Evolutionary conservation across 208 protist genomes (phyloP).

Genomic region (Crithidia thermophila): DNA sequence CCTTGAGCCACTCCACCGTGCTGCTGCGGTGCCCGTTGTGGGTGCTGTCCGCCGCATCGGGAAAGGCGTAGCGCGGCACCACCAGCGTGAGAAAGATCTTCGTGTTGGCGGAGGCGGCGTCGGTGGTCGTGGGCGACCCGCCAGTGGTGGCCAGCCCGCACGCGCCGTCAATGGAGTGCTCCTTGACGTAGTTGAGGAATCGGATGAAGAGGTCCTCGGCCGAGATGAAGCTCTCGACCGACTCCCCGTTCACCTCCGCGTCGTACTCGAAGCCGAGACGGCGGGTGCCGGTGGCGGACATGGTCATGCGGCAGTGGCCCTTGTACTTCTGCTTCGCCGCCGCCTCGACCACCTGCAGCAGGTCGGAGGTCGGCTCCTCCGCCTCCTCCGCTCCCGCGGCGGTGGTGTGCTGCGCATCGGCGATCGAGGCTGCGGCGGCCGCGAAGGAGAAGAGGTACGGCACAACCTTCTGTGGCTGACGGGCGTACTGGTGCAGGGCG

Average conservation of each 20-base stretch:
- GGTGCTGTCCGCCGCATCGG: constrained; percentile 17
- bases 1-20: constrained; percentile 61
- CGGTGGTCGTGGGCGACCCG: constrained; percentile 2
- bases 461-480: constrained; percentile 75
- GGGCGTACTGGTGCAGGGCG: constrained; percentile 62
- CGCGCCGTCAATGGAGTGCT: constrained; percentile 72
- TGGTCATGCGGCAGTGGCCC: constrained; percentile 55
- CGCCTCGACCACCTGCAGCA: constrained; percentile 47
- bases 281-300: constrained; percentile 20
- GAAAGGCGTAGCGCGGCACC: constrained; percentile 78
- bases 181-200: constrained; percentile 88
- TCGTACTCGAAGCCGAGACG: constrained; percentile 61
- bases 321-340: constrained; percentile 53
- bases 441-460: constrained; percentile 81
- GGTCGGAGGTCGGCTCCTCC: constrained; percentile 29
- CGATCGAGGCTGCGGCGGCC: constrained; percentile 52
- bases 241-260: constrained; percentile 28
- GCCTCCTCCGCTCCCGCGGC: neutral
- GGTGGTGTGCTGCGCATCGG: constrained; percentile 26
- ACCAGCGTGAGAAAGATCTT: constrained; percentile 76
- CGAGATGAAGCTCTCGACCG: constrained; percentile 49
- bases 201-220: constrained; percentile 76
- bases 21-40: constrained; percentile 6
- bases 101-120: neutral
- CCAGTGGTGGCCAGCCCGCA: constrained; percentile 53